phyloP scores from a whole-genome alignment of 1,284 basidiomycete species.

The Inonotus obliquus region DNA sequence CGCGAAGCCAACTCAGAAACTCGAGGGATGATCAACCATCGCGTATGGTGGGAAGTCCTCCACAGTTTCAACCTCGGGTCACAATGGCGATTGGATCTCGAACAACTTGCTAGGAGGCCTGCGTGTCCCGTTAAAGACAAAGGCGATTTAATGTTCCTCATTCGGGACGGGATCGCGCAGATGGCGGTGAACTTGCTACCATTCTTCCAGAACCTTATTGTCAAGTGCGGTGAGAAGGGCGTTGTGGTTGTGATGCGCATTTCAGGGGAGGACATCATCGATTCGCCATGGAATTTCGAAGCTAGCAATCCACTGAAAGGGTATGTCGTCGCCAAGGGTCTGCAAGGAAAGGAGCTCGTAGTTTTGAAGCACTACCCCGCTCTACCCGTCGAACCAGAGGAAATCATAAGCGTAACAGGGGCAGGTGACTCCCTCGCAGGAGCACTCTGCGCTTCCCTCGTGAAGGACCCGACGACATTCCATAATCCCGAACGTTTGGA shows the following conservation, averaged over 20 bases:
- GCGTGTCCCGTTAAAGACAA: constrained; percentile 37
- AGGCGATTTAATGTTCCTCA: constrained; percentile 59
- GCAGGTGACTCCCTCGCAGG: constrained; percentile 90
- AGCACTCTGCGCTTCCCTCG: constrained; percentile 56
- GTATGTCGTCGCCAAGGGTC: constrained; percentile 48
- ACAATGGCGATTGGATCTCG: constrained; percentile 60
- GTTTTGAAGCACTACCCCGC: constrained; percentile 73
- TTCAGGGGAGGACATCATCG: constrained; percentile 34
- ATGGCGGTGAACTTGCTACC: constrained; percentile 79
- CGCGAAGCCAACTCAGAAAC: constrained; percentile 42
- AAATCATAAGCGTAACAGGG: constrained; percentile 76
- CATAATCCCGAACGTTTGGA: constrained; percentile 40
- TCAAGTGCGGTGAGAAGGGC: constrained; percentile 77
- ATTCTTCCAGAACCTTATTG: constrained; percentile 73
- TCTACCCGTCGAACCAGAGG: constrained; percentile 36
- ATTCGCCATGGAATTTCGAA: constrained; percentile 44
- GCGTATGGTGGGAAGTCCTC: constrained; percentile 60
- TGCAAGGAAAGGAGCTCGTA: constrained; percentile 40
- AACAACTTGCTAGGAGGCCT: constrained; percentile 47
- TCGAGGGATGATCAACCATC: constrained; percentile 45
- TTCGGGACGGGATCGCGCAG: constrained; percentile 64
- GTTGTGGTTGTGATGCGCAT: constrained; percentile 60
- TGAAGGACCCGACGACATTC: constrained; percentile 41
- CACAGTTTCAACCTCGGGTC: constrained; percentile 59
- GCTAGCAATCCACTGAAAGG: constrained; percentile 43